Evolutionary conservation across 179 eudicot species (phyloP).

Genomic region (Beta macrorhiza): DNA sequence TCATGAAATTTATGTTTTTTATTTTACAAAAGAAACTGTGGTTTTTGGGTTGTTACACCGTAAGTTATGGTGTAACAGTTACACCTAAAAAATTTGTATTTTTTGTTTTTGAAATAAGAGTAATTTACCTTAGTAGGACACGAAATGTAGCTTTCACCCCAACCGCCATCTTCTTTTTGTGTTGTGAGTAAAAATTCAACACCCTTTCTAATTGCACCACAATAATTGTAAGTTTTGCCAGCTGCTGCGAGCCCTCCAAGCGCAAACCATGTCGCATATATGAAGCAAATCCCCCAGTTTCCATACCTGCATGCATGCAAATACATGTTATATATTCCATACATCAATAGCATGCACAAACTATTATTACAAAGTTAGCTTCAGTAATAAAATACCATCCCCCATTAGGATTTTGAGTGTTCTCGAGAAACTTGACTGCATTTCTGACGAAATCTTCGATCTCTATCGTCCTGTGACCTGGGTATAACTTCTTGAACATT

Average conservation of each 20-base stretch:
- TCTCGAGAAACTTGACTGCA: slow-evolving; percentile 38
- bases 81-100: no score
- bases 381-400: slow-evolving; percentile 38
- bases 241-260: slow-evolving; percentile 33
- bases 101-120: no score
- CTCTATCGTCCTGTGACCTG: slow-evolving; percentile 43
- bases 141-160: slow-evolving; percentile 47
- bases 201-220: slow-evolving; percentile 32
- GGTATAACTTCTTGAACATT: slow-evolving; percentile 42
- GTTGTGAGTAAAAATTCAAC: slow-evolving; percentile 29
- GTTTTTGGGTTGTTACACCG: no score
- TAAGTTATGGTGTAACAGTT: no score
- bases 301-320: slow-evolving; percentile 32
- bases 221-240: slow-evolving; percentile 30
- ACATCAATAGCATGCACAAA: no score
- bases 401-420: slow-evolving; percentile 46
- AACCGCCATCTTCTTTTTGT: slow-evolving; percentile 44
- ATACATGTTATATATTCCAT: no score
- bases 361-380: no score
- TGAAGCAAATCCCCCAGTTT: slow-evolving; percentile 40
- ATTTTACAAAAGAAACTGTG: no score
- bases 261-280: slow-evolving; percentile 40
- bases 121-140: slow-evolving; percentile 12
- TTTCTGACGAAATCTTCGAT: slow-evolving; percentile 39
- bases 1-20: no score